Evolutionary conservation across 2,329 filamentous ascomycete species (phyloP).

Genomic region (Tolypocladium inflatum): DNA sequence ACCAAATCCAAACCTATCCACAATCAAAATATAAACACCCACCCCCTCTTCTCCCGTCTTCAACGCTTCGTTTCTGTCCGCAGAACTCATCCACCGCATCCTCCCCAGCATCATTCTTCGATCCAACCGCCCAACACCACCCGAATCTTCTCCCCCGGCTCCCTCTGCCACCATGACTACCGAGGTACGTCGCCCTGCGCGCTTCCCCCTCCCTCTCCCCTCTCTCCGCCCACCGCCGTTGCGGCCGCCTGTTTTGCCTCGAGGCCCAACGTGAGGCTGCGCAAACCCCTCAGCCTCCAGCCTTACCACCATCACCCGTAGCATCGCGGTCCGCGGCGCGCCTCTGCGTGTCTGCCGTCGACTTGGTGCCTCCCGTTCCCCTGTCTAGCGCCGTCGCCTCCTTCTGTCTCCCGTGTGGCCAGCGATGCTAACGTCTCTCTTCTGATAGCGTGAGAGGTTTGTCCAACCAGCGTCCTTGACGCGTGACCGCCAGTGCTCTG

Average conservation of each 20-base stretch:
- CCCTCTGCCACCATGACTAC: slow-evolving; percentile 18
- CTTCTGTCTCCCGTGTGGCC: slow-evolving; percentile 1
- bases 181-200: slow-evolving; percentile 19
- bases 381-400: not conserved
- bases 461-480: slow-evolving; percentile 16
- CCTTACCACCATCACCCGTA: not conserved
- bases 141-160: not conserved
- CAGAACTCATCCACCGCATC: slow-evolving; percentile 12
- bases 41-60: slow-evolving; percentile 15
- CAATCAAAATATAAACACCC: slow-evolving; percentile 22
- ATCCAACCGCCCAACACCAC: not conserved
- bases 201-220: slow-evolving; percentile 2
- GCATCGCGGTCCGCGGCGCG: not conserved
- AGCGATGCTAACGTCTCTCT: slow-evolving; percentile 24
- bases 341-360: not conserved
- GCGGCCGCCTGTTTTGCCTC: not conserved
- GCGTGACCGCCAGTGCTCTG: slow-evolving; percentile 3
- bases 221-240: slow-evolving; percentile 3
- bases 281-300: not conserved
- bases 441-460: slow-evolving; percentile 59
- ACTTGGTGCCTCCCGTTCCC: not conserved
- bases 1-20: slow-evolving; percentile 13
- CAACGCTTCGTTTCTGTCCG: slow-evolving; percentile 11
- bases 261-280: not conserved
- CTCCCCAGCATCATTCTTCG: slow-evolving; percentile 10